Base-by-base conservation (phyloP, 805 yeast species). In the Pichia gijzeniarum region DNA sequence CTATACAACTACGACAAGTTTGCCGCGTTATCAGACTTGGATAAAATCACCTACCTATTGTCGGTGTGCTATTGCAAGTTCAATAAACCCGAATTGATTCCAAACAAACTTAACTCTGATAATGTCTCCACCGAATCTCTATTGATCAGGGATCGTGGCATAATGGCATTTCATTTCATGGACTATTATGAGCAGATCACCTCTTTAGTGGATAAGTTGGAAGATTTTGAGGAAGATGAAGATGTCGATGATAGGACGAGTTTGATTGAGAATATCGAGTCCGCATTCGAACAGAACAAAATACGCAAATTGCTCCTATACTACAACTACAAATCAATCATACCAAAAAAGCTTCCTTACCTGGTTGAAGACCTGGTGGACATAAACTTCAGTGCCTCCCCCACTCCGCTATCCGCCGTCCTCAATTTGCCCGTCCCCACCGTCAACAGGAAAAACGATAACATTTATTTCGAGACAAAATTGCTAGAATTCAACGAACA, bases 381-480 rank as follows among this genome's bases (percentile, higher is more conserved):
- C 22, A 53, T 66, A 9, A 34, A 50, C 3, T 66, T 66, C 40
- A 41, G 50, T 4, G 50, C 63, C 10, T 25, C 28, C 28, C 10
- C 31, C 5, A 9, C 19, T 3, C 28, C 39, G 3, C 25, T 31
- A 27, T 58, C 61, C 12, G 53, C 68, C 2, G 47, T 50, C 1
- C 48, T 65, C 16, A 66, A 66, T 38, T 45, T 60, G 28, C 68
- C 70, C 20, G 30, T 66, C 6, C 70, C 70, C 8, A 52, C 58
- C n/a, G 56, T 54, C 27, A 64, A 65, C 43, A 53, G 70, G 27
- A 61, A 62, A 36, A 65, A 65, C 43, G 82, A 77, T 41, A 74
- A 77, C 0, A 76, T 82, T 8, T 85, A 85, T 58, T 85, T 82
- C 58, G 95, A 85, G 60, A 72, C 71, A 9, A 78, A 78, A 53